Evolutionary conservation across 2,329 filamentous ascomycete genomes (phyloP).

Genomic region (Didymella keratinophila): DNA sequence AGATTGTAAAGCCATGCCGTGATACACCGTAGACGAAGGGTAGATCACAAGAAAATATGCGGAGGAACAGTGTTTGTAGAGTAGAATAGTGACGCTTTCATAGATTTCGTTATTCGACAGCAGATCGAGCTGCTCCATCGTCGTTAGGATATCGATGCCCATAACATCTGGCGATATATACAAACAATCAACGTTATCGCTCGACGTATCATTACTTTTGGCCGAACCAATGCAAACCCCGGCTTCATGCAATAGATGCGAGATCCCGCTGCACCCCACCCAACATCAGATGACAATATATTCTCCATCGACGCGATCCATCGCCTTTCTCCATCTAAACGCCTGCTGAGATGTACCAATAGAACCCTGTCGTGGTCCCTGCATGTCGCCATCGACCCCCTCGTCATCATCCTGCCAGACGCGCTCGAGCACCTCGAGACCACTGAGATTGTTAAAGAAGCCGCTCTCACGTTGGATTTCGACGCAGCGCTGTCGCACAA

Average conservation of each 20-base stretch:
- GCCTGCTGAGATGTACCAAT: constrained; percentile 45
- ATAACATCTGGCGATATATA: constrained; percentile 16
- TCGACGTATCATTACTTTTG: constrained; percentile 19
- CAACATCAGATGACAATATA: constrained; percentile 58
- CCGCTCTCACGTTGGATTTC: constrained; percentile 89
- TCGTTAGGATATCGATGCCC: constrained; percentile 18
- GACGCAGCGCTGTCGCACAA: constrained; percentile 80
- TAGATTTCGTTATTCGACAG: constrained; percentile 20
- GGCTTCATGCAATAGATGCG: constrained; percentile 20
- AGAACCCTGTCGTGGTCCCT: constrained; percentile 27
- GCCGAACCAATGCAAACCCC: constrained; percentile 22
- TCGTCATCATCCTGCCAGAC: constrained; percentile 72
- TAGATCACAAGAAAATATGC: neutral
- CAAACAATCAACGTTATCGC: constrained; percentile 19
- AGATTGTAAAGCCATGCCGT: constrained; percentile 1
- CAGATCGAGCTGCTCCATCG: constrained; percentile 16
- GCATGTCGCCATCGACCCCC: constrained; percentile 36
- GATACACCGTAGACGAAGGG: neutral
- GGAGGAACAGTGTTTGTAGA: neutral
- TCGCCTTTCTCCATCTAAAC: constrained; percentile 60
- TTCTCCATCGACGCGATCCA: constrained; percentile 60
- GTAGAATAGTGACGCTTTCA: constrained; percentile 21
- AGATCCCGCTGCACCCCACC: constrained; percentile 22
- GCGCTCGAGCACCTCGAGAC: constrained; percentile 83
- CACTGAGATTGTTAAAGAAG: constrained; percentile 91